Evolutionary conservation across 2,329 filamentous ascomycete genomes (phyloP).

Genomic region (Pseudogymnoascus sp.): DNA sequence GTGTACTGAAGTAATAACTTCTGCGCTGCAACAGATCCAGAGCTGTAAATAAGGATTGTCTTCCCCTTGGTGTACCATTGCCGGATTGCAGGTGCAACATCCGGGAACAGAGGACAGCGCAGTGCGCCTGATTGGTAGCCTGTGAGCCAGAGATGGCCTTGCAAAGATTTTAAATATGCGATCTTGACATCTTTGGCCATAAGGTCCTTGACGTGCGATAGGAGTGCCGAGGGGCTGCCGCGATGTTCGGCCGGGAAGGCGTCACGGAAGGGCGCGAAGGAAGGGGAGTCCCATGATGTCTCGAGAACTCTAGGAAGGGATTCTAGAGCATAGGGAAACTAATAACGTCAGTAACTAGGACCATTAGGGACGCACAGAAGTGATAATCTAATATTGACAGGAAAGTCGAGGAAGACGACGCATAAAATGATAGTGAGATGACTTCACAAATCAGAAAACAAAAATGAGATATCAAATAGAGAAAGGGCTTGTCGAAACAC

Average conservation of each 20-base stretch:
- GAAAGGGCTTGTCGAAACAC: neutral
- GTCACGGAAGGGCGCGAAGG: slow-evolving; percentile 60
- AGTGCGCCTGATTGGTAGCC: slow-evolving; percentile 66
- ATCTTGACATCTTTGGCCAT: slow-evolving; percentile 67
- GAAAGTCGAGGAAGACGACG: neutral
- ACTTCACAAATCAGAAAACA: neutral
- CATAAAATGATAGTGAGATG: neutral
- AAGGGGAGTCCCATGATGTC: slow-evolving; percentile 57
- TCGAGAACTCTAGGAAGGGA: slow-evolving; percentile 57
- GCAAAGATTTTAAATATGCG: slow-evolving; percentile 69
- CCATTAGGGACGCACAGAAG: neutral
- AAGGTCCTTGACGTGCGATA: slow-evolving; percentile 62
- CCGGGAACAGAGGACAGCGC: slow-evolving; percentile 64
- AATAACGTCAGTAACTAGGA: neutral
- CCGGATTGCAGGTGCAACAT: slow-evolving; percentile 59
- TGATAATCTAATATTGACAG: neutral
- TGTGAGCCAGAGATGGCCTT: slow-evolving; percentile 70
- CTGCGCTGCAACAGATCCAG: slow-evolving; percentile 72
- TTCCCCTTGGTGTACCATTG: slow-evolving; percentile 47
- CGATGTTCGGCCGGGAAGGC: slow-evolving; percentile 63
- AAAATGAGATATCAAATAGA: neutral
- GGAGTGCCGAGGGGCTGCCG: slow-evolving; percentile 50
- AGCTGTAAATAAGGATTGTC: slow-evolving; percentile 70
- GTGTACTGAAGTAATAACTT: slow-evolving; percentile 70
- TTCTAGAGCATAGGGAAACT: slow-evolving; percentile 73